phyloP scores from a whole-genome alignment of 2,329 filamentous ascomycete genomes.

The Fusarium sp. region DNA sequence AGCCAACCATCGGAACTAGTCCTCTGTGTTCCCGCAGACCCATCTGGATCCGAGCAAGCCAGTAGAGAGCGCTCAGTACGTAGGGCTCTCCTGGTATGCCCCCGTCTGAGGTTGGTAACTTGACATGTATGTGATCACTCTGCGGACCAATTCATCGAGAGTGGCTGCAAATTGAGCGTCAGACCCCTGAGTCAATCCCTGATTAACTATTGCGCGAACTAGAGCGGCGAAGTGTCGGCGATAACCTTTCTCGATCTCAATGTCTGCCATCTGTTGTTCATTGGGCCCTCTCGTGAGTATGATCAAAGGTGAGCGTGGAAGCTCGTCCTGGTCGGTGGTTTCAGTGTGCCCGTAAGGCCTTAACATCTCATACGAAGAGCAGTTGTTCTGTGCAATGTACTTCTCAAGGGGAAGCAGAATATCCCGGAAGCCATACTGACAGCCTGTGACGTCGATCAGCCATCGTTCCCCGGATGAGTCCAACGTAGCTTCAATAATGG shows the following conservation, averaged over 20 bases:
- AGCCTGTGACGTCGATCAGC: conserved; percentile 22
- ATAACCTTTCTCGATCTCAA: conserved; percentile 4
- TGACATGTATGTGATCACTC: conserved; percentile 7
- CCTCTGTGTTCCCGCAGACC: not conserved
- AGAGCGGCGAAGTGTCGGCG: conserved; percentile 24
- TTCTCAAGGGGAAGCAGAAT: conserved; percentile 16
- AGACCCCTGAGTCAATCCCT: conserved; percentile 16
- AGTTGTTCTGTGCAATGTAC: conserved; percentile 8
- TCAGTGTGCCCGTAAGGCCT: conserved; percentile 7
- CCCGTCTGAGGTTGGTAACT: not conserved
- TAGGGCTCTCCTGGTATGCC: not conserved
- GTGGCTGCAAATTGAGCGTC: conserved; percentile 8
- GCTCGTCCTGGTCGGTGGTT: conserved; percentile 17
- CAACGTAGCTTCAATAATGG: not conserved
- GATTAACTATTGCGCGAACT: not conserved
- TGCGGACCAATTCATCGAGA: not conserved
- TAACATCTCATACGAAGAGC: not conserved
- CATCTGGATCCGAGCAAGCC: not conserved
- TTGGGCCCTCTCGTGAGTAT: not conserved
- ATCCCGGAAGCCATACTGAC: conserved; percentile 30
- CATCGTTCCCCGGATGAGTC: conserved; percentile 7
- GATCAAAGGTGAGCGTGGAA: not conserved
- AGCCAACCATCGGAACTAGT: not conserved
- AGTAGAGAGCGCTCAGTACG: not conserved
- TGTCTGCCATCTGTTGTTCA: not conserved